A percentile compares a stretch with the other conserved stretches of the same genome.
phyloP scores from a whole-genome alignment of 2,329 filamentous ascomycete species.

The Monascus ruber region DNA sequence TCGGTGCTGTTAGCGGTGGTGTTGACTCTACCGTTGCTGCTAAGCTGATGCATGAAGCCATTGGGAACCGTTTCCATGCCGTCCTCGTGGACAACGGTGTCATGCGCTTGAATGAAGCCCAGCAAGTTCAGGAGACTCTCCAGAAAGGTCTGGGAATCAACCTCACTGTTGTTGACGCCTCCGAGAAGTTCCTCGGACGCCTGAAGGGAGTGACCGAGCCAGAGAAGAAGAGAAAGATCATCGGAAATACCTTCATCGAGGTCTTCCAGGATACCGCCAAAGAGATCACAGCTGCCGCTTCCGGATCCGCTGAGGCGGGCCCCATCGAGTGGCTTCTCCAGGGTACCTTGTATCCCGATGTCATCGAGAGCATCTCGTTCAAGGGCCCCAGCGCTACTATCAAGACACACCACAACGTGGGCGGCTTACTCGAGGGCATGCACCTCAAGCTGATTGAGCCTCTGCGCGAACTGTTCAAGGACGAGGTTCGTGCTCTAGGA shows the following conservation, averaged over 20 bases:
- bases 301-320: slow-evolving; percentile 55
- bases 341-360: slow-evolving; percentile 69
- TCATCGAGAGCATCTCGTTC: slow-evolving; percentile 61
- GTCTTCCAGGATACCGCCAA: slow-evolving; percentile 72
- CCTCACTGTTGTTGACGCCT: slow-evolving; percentile 73
- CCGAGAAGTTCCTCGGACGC: slow-evolving; percentile 62
- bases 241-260: slow-evolving; percentile 70
- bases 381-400: slow-evolving; percentile 61
- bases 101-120: slow-evolving; percentile 75
- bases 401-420: slow-evolving; percentile 53
- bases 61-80: slow-evolving; percentile 74
- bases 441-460: slow-evolving; percentile 54
- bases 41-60: slow-evolving; percentile 75
- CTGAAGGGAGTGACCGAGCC: slow-evolving; percentile 69
- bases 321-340: slow-evolving; percentile 80
- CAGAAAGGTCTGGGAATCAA: slow-evolving; percentile 75
- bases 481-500: slow-evolving; percentile 63
- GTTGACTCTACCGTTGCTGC: slow-evolving; percentile 85
- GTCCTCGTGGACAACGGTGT: slow-evolving; percentile 78
- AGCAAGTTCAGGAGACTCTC: slow-evolving; percentile 69
- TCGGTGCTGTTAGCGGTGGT: slow-evolving; percentile 69
- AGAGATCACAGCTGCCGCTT: slow-evolving; percentile 60
- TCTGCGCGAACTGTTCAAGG: slow-evolving; percentile 70
- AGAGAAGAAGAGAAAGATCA: slow-evolving; percentile 84
- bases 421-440: slow-evolving; percentile 29